These are phyloP conservation scores for Senecio squalidus DNA, from an alignment of 140 eudicot species.

Conservation along the genomic window DNA sequence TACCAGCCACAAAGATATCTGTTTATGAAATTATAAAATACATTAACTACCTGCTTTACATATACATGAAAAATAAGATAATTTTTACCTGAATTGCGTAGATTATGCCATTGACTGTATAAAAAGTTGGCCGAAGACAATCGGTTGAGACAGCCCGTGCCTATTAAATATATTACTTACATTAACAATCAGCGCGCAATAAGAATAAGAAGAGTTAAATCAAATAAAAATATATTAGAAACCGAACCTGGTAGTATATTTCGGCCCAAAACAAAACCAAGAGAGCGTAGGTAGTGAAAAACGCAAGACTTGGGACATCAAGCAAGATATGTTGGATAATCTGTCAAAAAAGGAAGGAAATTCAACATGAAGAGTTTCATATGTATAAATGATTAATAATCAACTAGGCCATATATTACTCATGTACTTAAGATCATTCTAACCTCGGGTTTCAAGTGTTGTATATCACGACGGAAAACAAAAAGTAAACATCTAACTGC, in stretches of 20 bases:
- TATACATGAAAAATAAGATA: background rate
- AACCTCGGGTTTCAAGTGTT: slow-evolving; percentile 67
- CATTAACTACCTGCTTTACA: background rate
- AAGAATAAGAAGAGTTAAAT: background rate
- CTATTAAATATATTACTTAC: slow-evolving; percentile 28
- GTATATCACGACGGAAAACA: slow-evolving; percentile 66
- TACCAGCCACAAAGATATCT: slow-evolving; percentile 70
- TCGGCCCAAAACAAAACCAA: slow-evolving; percentile 95
- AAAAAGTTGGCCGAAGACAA: slow-evolving; percentile 76
- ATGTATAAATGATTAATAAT: background rate
- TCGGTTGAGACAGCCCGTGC: slow-evolving; percentile 87
- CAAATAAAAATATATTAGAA: background rate
- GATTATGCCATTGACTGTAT: slow-evolving; percentile 57
- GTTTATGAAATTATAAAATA: slow-evolving; percentile 21
- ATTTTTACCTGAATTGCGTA: slow-evolving; percentile 66
- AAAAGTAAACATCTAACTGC: slow-evolving; percentile 76
- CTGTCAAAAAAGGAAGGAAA: slow-evolving; percentile 22
- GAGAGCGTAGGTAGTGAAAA: slow-evolving; percentile 86
- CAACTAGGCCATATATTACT: background rate
- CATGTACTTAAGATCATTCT: background rate
- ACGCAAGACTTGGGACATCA: slow-evolving; percentile 91
- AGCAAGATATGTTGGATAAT: slow-evolving; percentile 69
- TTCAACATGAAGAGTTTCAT: background rate
- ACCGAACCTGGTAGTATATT: slow-evolving; percentile 84
- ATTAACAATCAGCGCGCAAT: slow-evolving; percentile 1